Evolutionary conservation across 495 filamentous ascomycete genomes (phyloP), one percentile per base, ranked within the genome.

Genomic region (Penicillium angulare): DNA sequence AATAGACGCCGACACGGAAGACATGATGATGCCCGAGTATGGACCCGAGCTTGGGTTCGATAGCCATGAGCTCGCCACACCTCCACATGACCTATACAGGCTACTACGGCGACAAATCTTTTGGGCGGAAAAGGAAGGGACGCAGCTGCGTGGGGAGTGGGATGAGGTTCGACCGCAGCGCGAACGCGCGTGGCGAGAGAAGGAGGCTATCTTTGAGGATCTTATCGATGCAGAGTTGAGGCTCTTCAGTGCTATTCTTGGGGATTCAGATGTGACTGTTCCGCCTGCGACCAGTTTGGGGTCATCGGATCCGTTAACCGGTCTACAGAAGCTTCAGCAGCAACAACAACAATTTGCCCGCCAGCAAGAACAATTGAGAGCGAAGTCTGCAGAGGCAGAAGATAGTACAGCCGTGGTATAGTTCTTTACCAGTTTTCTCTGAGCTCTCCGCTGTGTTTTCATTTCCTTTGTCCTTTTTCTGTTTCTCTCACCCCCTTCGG

Each of bases 141-240:
- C 81, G 20, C 68, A 77, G 29, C 66, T 97, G 31, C 76, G 77
- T 34, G 66, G 62, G 1, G 84, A 92, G 41, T 80, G 81, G 72
- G 85, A 85, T 49, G 71, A 64, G 17, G 72, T 88, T 57, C 84
- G 89, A 60, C 81, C 80, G 38, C 68, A 79, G 52, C 80, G 88
- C 51, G 84, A 83, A 66, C 74, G 85, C 22, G 87, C 93, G 52
- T 97, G 90, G 89, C 66, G 82, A 2, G 86, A 86, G 65, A 98
- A 97, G 66, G 90, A 97, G 62, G 66, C 77, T 20, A 56, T 86
- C 21, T 67, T 86, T 13, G 79, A 82, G 40, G 81, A 85, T 50
- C 49, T 78, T 26, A 77, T 84, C 60, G 81, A 86, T 54, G 76
- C 69, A 2, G 80, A 86, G 58, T 38, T 80, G 15, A 68, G 69